These are phyloP conservation scores for Kodamaea anthophila DNA, from an alignment of 1,139 yeast genomes.

Conservation along the genomic window DNA sequence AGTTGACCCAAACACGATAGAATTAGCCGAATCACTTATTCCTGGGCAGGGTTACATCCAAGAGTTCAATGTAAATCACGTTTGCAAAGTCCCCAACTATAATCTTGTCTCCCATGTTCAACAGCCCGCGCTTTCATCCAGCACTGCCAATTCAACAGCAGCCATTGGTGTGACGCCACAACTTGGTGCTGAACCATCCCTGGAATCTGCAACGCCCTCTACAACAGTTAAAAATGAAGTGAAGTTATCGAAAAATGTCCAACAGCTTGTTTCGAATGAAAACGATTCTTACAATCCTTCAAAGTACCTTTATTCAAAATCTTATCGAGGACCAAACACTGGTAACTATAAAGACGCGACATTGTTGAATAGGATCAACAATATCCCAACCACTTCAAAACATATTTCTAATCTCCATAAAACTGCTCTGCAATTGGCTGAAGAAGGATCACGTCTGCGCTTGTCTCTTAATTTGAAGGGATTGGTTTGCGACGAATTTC, in stretches of 20 bases:
- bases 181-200: slow-evolving; percentile 10
- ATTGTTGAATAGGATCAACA: slow-evolving; percentile 35
- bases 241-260: slow-evolving; percentile 30
- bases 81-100: slow-evolving; percentile 42
- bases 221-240: slow-evolving; percentile 6
- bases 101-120: slow-evolving; percentile 23
- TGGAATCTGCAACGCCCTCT: background rate
- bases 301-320: slow-evolving; percentile 36
- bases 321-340: slow-evolving; percentile 42
- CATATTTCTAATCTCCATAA: slow-evolving; percentile 14
- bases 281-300: slow-evolving; percentile 29
- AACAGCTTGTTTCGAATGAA: slow-evolving; percentile 33
- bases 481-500: slow-evolving; percentile 31
- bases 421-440: slow-evolving; percentile 7
- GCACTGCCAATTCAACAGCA: slow-evolving; percentile 1
- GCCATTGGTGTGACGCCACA: slow-evolving; percentile 5
- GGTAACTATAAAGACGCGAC: slow-evolving; percentile 45
- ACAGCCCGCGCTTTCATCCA: background rate
- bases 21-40: slow-evolving; percentile 34
- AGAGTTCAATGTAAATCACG: slow-evolving; percentile 36
- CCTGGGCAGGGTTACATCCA: slow-evolving; percentile 45
- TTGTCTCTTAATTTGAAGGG: slow-evolving; percentile 31
- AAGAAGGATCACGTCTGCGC: slow-evolving; percentile 10
- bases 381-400: slow-evolving; percentile 19
- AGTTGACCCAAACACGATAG: slow-evolving; percentile 36